Percentiles rank a stretch among this genome's conserved stretches.
phyloP scores from a whole-genome alignment of 2,329 filamentous ascomycete species.

The Pezicula rhizophila region DNA sequence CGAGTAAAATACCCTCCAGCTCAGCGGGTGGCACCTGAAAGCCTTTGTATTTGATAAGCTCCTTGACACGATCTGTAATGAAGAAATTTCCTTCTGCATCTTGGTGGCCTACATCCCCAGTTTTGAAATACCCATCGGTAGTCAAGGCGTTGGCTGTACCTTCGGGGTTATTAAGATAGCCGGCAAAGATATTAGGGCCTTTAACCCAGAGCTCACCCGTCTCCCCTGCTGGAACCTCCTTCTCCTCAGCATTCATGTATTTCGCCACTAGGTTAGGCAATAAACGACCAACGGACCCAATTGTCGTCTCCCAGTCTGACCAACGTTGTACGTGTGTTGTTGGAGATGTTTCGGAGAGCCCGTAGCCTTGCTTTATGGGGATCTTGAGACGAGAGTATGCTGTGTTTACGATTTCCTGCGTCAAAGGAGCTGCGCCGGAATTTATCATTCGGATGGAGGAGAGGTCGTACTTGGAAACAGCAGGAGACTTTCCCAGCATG shows the following conservation, averaged over 20 bases:
- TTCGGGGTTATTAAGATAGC: constrained; percentile 69
- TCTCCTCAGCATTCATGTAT: constrained; percentile 62
- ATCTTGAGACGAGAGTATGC: constrained; percentile 70
- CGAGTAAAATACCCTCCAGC: constrained; percentile 48
- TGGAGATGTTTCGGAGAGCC: constrained; percentile 80
- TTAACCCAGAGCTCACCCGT: constrained; percentile 70
- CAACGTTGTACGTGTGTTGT: constrained; percentile 69
- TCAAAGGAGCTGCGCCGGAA: constrained; percentile 80
- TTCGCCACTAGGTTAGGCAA: constrained; percentile 76
- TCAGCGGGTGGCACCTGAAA: constrained; percentile 68
- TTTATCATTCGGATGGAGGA: constrained; percentile 76
- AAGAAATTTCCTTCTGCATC: constrained; percentile 76
- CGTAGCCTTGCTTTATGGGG: constrained; percentile 88
- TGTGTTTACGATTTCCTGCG: constrained; percentile 69
- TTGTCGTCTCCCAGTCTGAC: constrained; percentile 68
- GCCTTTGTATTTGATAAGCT: constrained; percentile 59
- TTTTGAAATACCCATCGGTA: constrained; percentile 79
- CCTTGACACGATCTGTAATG: constrained; percentile 81
- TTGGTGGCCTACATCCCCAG: constrained; percentile 78
- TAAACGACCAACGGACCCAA: constrained; percentile 74
- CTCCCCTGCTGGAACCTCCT: constrained; percentile 56
- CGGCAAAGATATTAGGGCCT: constrained; percentile 75
- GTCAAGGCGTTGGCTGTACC: constrained; percentile 68
- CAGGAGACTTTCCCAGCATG: constrained; percentile 70
- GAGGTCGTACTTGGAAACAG: constrained; percentile 76